phyloP scores from a whole-genome alignment of 2,329 filamentous ascomycete species.

The Monosporascus sp. region DNA sequence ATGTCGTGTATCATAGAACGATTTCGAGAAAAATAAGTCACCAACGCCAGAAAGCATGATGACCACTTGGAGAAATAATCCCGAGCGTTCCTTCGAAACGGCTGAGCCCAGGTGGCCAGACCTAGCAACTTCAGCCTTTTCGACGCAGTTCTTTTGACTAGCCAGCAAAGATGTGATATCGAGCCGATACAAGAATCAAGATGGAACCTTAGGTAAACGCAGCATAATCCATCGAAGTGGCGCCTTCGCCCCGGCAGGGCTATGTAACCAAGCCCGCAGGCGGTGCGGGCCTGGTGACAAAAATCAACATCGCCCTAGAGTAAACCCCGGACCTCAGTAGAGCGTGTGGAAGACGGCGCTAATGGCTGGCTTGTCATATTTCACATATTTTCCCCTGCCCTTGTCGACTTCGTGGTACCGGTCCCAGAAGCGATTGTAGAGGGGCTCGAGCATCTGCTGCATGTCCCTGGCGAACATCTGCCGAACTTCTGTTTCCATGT shows the following conservation, averaged over 20 bases:
- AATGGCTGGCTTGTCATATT: conserved; percentile 86
- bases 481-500: conserved; percentile 88
- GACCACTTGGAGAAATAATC: background rate
- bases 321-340: conserved; percentile 25
- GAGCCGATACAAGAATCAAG: no score
- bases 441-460: conserved; percentile 83
- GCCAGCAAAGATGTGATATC: no score
- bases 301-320: background rate
- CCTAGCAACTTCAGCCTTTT: no score
- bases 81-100: background rate
- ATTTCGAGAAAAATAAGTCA: background rate
- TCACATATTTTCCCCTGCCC: conserved; percentile 96
- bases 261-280: background rate
- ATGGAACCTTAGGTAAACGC: no score
- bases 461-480: conserved; percentile 76
- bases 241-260: background rate
- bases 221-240: no score
- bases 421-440: conserved; percentile 95
- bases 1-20: background rate
- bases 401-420: conserved; percentile 97
- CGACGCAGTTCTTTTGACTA: no score
- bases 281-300: background rate
- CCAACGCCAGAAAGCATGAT: background rate
- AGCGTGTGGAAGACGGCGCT: conserved; percentile 57
- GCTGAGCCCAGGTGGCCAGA: no score